Evolutionary conservation across 2,329 filamentous ascomycete genomes (phyloP), one percentile per base, ranked within the genome.

Genomic region (Alternaria consortialis): DNA sequence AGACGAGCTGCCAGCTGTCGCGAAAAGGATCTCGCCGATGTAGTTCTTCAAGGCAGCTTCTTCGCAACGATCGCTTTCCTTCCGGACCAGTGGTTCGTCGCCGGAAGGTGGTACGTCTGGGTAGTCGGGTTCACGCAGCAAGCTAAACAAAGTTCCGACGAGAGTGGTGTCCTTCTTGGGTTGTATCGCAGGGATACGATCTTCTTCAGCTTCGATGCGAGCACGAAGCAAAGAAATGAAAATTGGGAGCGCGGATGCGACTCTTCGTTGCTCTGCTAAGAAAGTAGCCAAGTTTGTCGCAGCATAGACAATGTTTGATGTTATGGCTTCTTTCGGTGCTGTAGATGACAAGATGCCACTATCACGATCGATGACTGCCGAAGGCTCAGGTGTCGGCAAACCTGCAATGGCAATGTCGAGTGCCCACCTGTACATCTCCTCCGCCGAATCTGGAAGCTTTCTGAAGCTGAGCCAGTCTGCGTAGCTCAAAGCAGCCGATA

Each of bases 11-110:
- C 82, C 80, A n/a, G 86, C 85, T 5, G 86, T 86, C 0, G 92
- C 87, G 77, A 91, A 97, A 32, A 98, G 85, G 53, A 98, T 97
- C 80, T 98, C 94, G 60, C 94, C 94, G 64, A 98, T 94, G 78
- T 97, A 95, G 25, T 93, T 86, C 84, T 93, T 93, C 13, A 97
- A 80, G 0, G 88, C 92, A 3, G 93, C 93, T 78, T 97, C 94
- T 67, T 95, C 90, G 78, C 94, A 97, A 37, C 86, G 85, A 7
- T 91, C 88, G 29, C 85, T 82, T 9, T 87, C 74, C 56, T 86
- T 87, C 47, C 92, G 90, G 58, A 84, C 80, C 0, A 94, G 88
- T 0, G 90, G 84, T 3, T 86, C 80, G 47, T 90, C 87, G 55
- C 94, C 94, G 50, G 91, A 89, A 0, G 87, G 82, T 0, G 90